Evolutionary conservation across 495 filamentous ascomycete genomes (phyloP).

Genomic region (Hyaloscypha finlandica): DNA sequence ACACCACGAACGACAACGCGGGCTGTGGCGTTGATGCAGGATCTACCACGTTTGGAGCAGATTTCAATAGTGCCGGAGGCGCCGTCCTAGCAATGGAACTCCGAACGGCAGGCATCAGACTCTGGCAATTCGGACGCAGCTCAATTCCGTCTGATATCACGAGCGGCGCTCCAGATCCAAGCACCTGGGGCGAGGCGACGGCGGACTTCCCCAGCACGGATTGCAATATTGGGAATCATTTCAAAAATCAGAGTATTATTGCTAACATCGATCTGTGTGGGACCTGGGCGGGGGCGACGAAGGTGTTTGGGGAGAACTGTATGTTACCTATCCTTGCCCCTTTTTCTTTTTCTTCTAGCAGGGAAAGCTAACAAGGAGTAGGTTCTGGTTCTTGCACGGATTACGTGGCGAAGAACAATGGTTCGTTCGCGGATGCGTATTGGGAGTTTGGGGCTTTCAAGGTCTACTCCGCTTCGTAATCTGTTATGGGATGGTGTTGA

Average conservation of each 20-base stretch:
- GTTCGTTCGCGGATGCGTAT: slow-evolving; percentile 61
- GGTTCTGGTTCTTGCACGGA: slow-evolving; percentile 56
- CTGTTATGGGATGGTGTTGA: background rate
- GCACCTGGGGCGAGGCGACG: slow-evolving; percentile 57
- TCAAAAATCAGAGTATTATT: slow-evolving; percentile 65
- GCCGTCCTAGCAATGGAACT: slow-evolving; percentile 70
- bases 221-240: slow-evolving; percentile 63
- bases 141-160: slow-evolving; percentile 55
- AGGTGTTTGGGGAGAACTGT: slow-evolving; percentile 36
- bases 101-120: slow-evolving; percentile 56
- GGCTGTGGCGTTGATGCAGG: slow-evolving; percentile 34
- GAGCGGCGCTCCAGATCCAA: slow-evolving; percentile 53
- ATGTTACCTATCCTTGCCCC: slow-evolving; percentile 28
- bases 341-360: slow-evolving; percentile 21
- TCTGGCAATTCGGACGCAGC: slow-evolving; percentile 61
- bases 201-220: slow-evolving; percentile 57
- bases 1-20: slow-evolving; percentile 43
- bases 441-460: slow-evolving; percentile 68
- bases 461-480: slow-evolving; percentile 46
- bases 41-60: slow-evolving; percentile 49
- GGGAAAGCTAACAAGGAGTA: slow-evolving; percentile 13
- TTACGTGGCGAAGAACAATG: slow-evolving; percentile 63
- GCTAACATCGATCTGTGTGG: slow-evolving; percentile 73
- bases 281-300: slow-evolving; percentile 53
- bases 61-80: slow-evolving; percentile 59